A percentile compares a stretch with the other conserved stretches of the same genome.
Conservation (phyloP, 1,139 yeast species). For the Yamadazyma jaroonii region DNA sequence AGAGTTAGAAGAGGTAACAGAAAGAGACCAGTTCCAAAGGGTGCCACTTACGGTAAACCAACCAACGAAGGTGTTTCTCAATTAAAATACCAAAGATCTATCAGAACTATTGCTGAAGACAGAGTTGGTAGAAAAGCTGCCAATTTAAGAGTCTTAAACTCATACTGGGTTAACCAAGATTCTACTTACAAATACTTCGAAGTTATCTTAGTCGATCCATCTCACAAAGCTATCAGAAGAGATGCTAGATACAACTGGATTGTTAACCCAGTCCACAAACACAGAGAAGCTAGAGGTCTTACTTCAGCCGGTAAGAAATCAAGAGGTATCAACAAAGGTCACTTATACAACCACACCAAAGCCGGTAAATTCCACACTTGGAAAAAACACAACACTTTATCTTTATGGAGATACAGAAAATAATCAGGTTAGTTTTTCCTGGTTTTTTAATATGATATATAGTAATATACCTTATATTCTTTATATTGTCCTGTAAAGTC, state of each 20-base stretch:
- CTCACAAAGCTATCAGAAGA: conserved; percentile 98
- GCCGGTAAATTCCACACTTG: conserved; percentile 99
- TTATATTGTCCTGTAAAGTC: too few species aligned
- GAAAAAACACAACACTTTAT: conserved; percentile 99
- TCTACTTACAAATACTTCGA: conserved; percentile 99
- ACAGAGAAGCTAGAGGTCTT: conserved; percentile 99
- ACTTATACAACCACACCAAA: conserved; percentile 95
- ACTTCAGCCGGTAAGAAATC: conserved; percentile 98
- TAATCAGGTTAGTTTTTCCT: conserved; percentile 31
- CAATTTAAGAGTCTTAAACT: conserved; percentile 98
- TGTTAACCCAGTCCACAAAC: conserved; percentile 99
- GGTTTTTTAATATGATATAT: neutral
- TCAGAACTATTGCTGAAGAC: conserved; percentile 98
- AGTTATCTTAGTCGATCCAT: conserved; percentile 95
- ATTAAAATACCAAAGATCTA: conserved; percentile 98
- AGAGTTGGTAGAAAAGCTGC: conserved; percentile 99
- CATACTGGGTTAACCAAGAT: conserved; percentile 99
- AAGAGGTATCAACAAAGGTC: conserved; percentile 99
- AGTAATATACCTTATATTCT: neutral
- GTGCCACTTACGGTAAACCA: conserved; percentile 99
- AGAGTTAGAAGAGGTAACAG: conserved; percentile 99
- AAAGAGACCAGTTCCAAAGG: conserved; percentile 99
- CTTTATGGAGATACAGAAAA: conserved; percentile 99
- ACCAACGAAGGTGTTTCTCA: conserved; percentile 99
- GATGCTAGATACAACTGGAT: conserved; percentile 99